Evolutionary conservation across 257 asterid species (phyloP), one percentile per base, ranked within the genome.

Genomic region (Vinca minor): DNA sequence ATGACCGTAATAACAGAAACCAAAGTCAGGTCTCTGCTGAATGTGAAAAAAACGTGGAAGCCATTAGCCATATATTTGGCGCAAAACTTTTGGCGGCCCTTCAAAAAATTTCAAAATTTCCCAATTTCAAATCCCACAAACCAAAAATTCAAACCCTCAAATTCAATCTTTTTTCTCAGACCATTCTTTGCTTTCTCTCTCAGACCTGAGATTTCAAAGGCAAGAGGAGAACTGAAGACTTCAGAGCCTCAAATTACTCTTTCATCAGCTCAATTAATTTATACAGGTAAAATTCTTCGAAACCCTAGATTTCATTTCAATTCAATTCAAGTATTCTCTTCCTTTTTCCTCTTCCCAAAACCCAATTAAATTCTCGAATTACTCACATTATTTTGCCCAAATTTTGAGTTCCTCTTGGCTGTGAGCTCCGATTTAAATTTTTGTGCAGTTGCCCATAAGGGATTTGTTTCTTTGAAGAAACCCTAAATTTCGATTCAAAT

Each of bases 21-120:
- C n/a, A n/a, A n/a, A n/a, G n/a, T n/a, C n/a, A n/a, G n/a, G n/a
- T n/a, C n/a, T n/a, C n/a, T n/a, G n/a, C n/a, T n/a, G n/a, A n/a
- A n/a, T n/a, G n/a, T n/a, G n/a, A n/a, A n/a, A n/a, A n/a, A n/a
- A n/a, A n/a, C n/a, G n/a, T n/a, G n/a, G n/a, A n/a, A n/a, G n/a
- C n/a, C n/a, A n/a, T n/a, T n/a, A n/a, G n/a, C n/a, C n/a, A n/a
- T n/a, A n/a, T n/a, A n/a, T 69, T 69, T 71, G 69, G 84, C 94
- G 95, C 91, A 84, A 85, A 76, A 66, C 9, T 52, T 69, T n/a
- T 77, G 84, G 91, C 87, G 82, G 79, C 28, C 36, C 7, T 26
- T 63, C 13, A n/a, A 47, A 73, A 80, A 72, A 52, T 71, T 77
- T 66, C 42, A 74, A 81, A 73, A 18, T 20, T 67, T 69, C 4